These are phyloP conservation scores for Phtheirospermum japonicum DNA, from an alignment of 257 asterid species.

Conservation along the genomic window DNA sequence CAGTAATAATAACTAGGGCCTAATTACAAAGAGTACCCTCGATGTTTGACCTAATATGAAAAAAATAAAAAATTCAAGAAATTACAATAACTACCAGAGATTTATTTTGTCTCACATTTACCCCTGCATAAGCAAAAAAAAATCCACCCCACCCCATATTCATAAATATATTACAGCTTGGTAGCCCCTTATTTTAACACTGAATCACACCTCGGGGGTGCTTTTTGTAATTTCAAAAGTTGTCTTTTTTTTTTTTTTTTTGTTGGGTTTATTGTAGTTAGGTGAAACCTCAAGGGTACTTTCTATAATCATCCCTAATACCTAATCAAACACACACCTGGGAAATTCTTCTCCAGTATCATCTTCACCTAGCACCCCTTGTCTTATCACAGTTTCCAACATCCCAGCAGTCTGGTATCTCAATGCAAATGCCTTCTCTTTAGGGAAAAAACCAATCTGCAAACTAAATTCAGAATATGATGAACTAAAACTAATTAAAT, in stretches of 20 bases:
- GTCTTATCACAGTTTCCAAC: slow-evolving; percentile 91
- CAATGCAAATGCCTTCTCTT: slow-evolving; percentile 90
- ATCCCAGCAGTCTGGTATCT: slow-evolving; percentile 97
- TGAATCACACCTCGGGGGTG: no score
- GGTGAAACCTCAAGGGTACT: neutral
- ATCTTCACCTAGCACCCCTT: slow-evolving; percentile 97
- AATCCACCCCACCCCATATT: no score
- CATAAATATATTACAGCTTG: no score
- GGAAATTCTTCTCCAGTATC: slow-evolving; percentile 96
- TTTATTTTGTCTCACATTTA: no score
- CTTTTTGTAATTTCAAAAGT: neutral
- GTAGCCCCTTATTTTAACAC: no score
- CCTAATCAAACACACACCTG: slow-evolving; percentile 42
- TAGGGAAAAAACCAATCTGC: slow-evolving; percentile 89
- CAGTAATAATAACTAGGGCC: no score
- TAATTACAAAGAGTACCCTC: no score
- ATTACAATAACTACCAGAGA: no score
- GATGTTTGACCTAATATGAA: no score
- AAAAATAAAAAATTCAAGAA: no score
- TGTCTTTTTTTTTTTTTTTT: no score
- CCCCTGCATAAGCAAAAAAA: no score
- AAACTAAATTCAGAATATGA: slow-evolving; percentile 61
- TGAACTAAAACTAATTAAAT: slow-evolving; percentile 34
- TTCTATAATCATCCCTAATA: neutral
- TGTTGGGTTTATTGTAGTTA: neutral